Evolutionary conservation across 1,284 basidiomycete genomes (phyloP).

Genomic region (Malassezia obtusa): DNA sequence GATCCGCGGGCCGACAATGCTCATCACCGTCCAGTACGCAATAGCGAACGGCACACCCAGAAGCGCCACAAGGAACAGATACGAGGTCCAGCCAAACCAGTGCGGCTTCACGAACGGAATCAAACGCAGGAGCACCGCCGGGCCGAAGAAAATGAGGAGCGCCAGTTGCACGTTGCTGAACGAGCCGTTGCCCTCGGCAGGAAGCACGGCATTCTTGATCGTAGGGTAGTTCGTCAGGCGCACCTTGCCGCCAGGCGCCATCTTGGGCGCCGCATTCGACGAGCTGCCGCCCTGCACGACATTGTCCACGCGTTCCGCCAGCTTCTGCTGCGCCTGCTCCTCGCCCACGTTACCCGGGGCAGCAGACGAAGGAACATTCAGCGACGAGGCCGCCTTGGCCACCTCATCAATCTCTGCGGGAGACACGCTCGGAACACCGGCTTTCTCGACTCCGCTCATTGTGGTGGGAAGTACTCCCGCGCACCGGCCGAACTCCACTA

Average conservation of each 20-base stretch:
- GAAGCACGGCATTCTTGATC: conserved; percentile 41
- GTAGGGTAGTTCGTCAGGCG: conserved; percentile 43
- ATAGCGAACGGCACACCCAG: conserved; percentile 68
- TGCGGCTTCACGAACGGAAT: conserved; percentile 43
- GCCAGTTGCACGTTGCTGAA: conserved; percentile 60
- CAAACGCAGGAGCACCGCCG: conserved; percentile 40
- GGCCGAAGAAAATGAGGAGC: conserved; percentile 51
- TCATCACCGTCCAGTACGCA: conserved; percentile 82
- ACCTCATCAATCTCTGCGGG: neutral
- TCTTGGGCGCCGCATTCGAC: conserved; percentile 6
- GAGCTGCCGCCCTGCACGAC: neutral
- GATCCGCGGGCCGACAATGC: conserved; percentile 67
- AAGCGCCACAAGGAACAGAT: conserved; percentile 57
- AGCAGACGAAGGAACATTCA: neutral
- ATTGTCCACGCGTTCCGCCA: neutral
- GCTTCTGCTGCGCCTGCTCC: neutral
- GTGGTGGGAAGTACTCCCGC: neutral
- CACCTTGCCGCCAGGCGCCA: conserved; percentile 45
- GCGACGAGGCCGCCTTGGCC: too few relatives aligned
- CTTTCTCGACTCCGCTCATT: neutral
- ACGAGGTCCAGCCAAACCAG: conserved; percentile 43
- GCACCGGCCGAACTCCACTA: neutral
- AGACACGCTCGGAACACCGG: neutral
- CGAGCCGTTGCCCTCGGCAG: conserved; percentile 47
- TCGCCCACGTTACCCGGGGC: neutral